Conservation (phyloP, 495 filamentous ascomycete species). For the Parmelia sp. region DNA sequence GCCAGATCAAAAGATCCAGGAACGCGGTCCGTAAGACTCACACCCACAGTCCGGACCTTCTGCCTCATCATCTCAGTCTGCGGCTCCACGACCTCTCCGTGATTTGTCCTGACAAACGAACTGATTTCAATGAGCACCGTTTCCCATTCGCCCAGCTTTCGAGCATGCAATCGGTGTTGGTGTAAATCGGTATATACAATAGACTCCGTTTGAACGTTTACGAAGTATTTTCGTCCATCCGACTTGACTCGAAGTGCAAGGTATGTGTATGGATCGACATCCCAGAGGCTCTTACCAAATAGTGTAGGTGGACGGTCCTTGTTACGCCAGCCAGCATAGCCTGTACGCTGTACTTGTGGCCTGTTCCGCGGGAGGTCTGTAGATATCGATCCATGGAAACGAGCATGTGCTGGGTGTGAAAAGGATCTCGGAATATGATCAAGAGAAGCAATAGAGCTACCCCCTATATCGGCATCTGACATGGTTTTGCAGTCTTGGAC, state of each 20-base stretch:
- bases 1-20: conserved; percentile 79
- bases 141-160: conserved; percentile 82
- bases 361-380: conserved; percentile 71
- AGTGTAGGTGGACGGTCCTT: conserved; percentile 50
- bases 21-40: conserved; percentile 82
- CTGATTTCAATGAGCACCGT: conserved; percentile 81
- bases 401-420: conserved; percentile 51
- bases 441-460: conserved; percentile 66
- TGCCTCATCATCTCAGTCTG: conserved; percentile 80
- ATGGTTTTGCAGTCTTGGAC: conserved; percentile 70
- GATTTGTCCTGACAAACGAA: conserved; percentile 91
- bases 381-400: conserved; percentile 84
- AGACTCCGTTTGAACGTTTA: conserved; percentile 92
- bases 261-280: conserved; percentile 82
- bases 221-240: conserved; percentile 85
- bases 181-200: conserved; percentile 90
- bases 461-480: conserved; percentile 80
- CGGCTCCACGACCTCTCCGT: conserved; percentile 83
- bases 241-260: conserved; percentile 85
- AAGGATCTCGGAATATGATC: conserved; percentile 52
- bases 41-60: conserved; percentile 75
- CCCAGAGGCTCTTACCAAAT: conserved; percentile 77
- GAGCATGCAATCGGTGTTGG: conserved; percentile 84
- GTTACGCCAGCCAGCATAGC: conserved; percentile 88
- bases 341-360: conserved; percentile 62